A percentile compares a stretch with the other conserved stretches of the same genome.
Conservation (phyloP, 1,284 basidiomycete genomes). For the Neotropicomus parvogracilis region DNA sequence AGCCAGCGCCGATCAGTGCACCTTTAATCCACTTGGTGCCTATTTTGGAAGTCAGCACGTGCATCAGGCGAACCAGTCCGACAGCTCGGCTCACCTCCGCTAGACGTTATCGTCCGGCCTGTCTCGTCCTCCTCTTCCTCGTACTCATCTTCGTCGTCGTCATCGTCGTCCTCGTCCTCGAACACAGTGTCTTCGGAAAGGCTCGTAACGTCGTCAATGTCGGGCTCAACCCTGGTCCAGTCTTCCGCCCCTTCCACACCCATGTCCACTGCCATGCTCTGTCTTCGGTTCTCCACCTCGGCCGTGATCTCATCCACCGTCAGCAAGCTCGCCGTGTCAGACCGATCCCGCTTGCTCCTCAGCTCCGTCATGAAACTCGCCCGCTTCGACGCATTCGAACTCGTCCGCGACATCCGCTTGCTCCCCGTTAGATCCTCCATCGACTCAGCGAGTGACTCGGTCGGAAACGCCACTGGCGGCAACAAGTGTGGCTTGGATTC, state of each 20-base stretch:
- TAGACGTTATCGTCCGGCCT: constrained; percentile 58
- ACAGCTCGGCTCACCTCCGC: constrained; percentile 50
- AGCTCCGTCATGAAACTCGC: constrained; percentile 78
- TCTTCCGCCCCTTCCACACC: constrained; percentile 55
- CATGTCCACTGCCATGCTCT: constrained; percentile 46
- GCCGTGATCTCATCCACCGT: constrained; percentile 98
- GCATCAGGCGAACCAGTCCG: constrained; percentile 1
- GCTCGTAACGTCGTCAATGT: constrained; percentile 39
- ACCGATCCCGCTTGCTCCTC: constrained; percentile 74
- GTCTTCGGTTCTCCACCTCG: constrained; percentile 84
- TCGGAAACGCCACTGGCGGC: constrained; percentile 77
- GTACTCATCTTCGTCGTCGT: constrained; percentile 38
- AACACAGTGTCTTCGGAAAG: constrained; percentile 46
- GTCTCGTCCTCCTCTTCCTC: constrained; percentile 53
- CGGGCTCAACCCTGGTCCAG: constrained; percentile 61
- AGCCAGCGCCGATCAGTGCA: constrained; percentile 94
- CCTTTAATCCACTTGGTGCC: constrained; percentile 99
- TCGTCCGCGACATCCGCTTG: constrained; percentile 36
- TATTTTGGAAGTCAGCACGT: constrained; percentile 24
- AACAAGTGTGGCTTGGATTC: constrained; percentile 55
- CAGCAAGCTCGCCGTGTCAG: constrained; percentile 87
- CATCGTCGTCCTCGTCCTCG: constrained; percentile 40
- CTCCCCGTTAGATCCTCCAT: constrained; percentile 52
- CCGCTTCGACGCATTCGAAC: constrained; percentile 61
- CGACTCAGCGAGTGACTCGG: constrained; percentile 75